Evolutionary conservation across 371 early-diverging fungal species (phyloP), one percentile per base, ranked within the genome.

Genomic region (Capniomyces stellatus): DNA sequence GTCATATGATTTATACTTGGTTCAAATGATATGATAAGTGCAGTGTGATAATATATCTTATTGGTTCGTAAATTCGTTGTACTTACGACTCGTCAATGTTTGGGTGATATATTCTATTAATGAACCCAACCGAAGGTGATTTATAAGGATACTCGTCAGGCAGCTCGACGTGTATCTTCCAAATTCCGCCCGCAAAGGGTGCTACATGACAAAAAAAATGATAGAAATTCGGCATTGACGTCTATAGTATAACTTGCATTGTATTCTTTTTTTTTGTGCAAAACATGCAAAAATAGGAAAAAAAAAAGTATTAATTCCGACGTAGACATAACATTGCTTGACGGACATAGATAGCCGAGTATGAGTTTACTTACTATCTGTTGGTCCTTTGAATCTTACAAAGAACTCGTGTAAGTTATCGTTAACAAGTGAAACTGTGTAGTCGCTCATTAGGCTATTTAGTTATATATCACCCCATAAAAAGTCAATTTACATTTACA

Each of bases 91-190:
- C 99, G 72, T 99, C 98, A 57, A 99, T 95, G 71, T 99, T 99
- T 29, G 99, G 99, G 64, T 99, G 99, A 71, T 92, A 99, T 58
- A 99, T 96, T 71, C 87, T 90, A 74, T 97, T 98, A 76, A 88
- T 85, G 67, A 99, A 99, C 24, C 98, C 98, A 62, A 99, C 97
- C 46, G 94, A 94, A 30, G 98, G 99, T 25, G 94, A 93, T 73
- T 95, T 94, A 79, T 92, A 99, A 12, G 99, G 99, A 66, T 98
- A 99, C 59, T 97, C 93, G 70, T 95, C 92, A 21, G 98, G 98
- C 39, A 99, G 74, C 67, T 95, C 92, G 21, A 99, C 97, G 69
- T 92, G 94, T 18, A 99, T 77, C 64, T 90, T 94, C 92, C 98
- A 99, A 40, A 88, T 78, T 19, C 97, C 98, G 35, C 85, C 87